These are phyloP conservation scores for Penicillium roqueforti DNA, from an alignment of 495 filamentous ascomycete genomes.

Conservation along the genomic window DNA sequence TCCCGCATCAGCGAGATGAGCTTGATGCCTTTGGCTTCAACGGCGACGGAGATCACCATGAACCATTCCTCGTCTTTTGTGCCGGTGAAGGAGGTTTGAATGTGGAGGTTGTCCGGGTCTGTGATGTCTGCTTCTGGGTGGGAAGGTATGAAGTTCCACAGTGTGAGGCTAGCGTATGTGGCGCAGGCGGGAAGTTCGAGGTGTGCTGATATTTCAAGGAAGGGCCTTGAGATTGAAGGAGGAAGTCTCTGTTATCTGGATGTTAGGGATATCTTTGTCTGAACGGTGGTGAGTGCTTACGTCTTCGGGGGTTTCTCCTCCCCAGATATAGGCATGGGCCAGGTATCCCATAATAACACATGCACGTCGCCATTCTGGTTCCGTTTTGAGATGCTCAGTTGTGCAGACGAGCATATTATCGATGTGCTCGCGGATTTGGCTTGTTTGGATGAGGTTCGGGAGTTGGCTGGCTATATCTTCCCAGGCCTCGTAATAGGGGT, in stretches of 20 bases:
- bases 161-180: constrained; percentile 80
- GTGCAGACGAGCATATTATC: constrained; percentile 74
- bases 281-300: constrained; percentile 35
- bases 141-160: constrained; percentile 90
- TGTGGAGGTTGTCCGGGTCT: constrained; percentile 75
- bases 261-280: neutral
- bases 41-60: constrained; percentile 88
- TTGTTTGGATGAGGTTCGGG: constrained; percentile 70
- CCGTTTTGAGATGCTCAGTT: constrained; percentile 65
- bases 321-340: constrained; percentile 92
- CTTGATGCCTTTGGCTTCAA: constrained; percentile 84
- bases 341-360: constrained; percentile 84
- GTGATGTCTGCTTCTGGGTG: constrained; percentile 69
- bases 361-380: constrained; percentile 87
- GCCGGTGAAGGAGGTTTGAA: constrained; percentile 82
- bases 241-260: constrained; percentile 61
- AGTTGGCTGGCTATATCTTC: constrained; percentile 73
- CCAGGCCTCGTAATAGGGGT: constrained; percentile 88
- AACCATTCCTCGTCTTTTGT: constrained; percentile 97
- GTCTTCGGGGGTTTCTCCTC: constrained; percentile 74
- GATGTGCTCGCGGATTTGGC: constrained; percentile 67
- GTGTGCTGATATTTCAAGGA: constrained; percentile 69
- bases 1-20: constrained; percentile 80
- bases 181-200: constrained; percentile 89
- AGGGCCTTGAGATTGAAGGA: constrained; percentile 72